These are phyloP conservation scores for Edaphochlamys debaryana DNA, from an alignment of 139 green algal genomes.

Conservation along the genomic window DNA sequence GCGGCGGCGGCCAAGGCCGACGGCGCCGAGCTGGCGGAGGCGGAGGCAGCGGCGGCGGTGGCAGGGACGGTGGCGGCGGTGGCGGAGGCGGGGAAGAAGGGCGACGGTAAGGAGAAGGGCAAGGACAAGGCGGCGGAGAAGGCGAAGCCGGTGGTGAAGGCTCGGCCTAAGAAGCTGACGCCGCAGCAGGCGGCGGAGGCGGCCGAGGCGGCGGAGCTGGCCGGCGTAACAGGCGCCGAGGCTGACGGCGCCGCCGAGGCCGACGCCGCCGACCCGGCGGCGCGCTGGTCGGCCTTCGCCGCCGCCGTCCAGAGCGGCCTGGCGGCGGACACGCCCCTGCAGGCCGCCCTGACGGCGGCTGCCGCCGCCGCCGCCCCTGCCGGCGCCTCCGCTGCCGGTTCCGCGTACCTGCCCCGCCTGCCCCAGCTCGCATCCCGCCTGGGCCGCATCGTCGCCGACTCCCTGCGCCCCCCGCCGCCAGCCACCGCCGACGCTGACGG, in stretches of 20 bases:
- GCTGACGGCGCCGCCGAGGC: neutral
- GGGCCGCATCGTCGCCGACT: slow-evolving; percentile 4
- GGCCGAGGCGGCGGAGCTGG: slow-evolving; percentile 24
- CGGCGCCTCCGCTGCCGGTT: slow-evolving; percentile 1
- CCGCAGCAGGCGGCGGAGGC: neutral
- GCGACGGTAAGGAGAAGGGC: neutral
- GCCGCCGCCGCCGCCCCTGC: neutral
- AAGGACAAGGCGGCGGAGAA: neutral
- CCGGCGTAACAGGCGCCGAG: neutral
- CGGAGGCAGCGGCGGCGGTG: neutral
- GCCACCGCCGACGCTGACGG: slow-evolving; percentile 12
- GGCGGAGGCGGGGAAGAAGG: neutral
- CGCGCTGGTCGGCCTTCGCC: neutral
- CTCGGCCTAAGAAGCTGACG: slow-evolving; percentile 1
- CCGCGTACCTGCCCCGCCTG: slow-evolving; percentile 36
- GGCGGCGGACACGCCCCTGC: neutral
- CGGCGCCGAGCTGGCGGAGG: neutral
- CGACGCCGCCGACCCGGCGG: slow-evolving; percentile 33
- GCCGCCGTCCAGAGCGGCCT: neutral
- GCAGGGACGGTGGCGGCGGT: slow-evolving; percentile 15
- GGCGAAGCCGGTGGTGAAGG: neutral
- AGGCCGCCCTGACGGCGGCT: neutral
- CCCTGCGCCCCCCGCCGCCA: neutral
- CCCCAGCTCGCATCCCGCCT: slow-evolving; percentile 52
- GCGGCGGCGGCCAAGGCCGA: neutral